Base-by-base conservation (phyloP, 2,329 filamentous ascomycete species). In the Neonectria faginata region DNA sequence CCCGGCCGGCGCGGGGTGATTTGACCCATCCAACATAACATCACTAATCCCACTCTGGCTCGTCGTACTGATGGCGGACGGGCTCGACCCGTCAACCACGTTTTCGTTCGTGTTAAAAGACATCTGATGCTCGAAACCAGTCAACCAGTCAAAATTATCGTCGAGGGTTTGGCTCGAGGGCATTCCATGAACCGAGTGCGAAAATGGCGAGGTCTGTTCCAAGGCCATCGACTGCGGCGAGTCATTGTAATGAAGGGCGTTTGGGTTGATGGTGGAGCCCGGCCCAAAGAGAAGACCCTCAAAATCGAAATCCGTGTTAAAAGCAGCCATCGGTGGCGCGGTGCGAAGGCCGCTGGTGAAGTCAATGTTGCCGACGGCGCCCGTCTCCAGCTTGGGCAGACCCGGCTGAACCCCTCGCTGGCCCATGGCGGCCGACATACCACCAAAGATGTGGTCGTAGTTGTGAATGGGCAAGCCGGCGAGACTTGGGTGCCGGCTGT, bases 41-140 rank as follows among this genome's bases (percentile, higher is more conserved):
- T 98, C 96, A 79, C 93, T 97, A 78, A 94, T 92, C 55, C 91
- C 92, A 77, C 92, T 95, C 75, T 97, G 94, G 79, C 94, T 98
- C 64, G 92, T 93, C 47, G 93, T 97, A 82, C 95, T 98, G 78
- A 98, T 95, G 51, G 94, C 94, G 9, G 96, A 98, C 16, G 96
- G 96, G 14, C 96, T 98, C 11, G 96, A 98, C 64, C 92, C 94
- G 73, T 97, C 95, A 58, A 97, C 88, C 29, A 92, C 93, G 69
- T 90, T 91, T 72, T 97, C 94, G 73, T 91, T 91, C 60, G 84
- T 81, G 72, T 85, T 86, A 77, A 93, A 89, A 8, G 87, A 87
- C 84, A 95, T 88, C 50, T 92, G 88, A 73, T 91, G 88, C 68
- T 96, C 93, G 76, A 97, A 92, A 22, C 91, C 91, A 64, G 90